Conservation (phyloP, 495 filamentous ascomycete species). For the Penicillium desertorum region DNA sequence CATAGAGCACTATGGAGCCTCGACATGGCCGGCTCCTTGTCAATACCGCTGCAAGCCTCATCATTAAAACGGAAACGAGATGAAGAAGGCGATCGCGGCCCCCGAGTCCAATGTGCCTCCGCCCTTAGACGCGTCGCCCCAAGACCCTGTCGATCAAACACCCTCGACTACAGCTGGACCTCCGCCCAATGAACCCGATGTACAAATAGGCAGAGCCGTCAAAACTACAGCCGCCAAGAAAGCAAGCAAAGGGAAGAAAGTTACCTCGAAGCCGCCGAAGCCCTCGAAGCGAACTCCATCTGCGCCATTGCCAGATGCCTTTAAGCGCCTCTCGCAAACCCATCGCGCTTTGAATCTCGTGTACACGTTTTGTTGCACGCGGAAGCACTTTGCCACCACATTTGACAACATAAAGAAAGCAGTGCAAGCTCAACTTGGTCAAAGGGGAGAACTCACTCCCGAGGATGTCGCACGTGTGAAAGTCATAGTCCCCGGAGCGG, state of each 20-base stretch:
- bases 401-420: constrained; percentile 82
- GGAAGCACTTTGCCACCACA: constrained; percentile 88
- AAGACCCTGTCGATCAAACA: constrained; percentile 1
- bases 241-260: constrained; percentile 11
- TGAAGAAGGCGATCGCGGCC: constrained; percentile 7
- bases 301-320: constrained; percentile 69
- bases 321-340: constrained; percentile 70
- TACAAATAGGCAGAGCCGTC: constrained; percentile 1
- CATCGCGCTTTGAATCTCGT: constrained; percentile 88
- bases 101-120: neutral
- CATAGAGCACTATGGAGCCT: constrained; percentile 29
- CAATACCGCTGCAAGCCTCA: neutral
- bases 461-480: constrained; percentile 83
- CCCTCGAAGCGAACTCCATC: constrained; percentile 31
- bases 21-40: constrained; percentile 27
- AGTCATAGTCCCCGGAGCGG: constrained; percentile 68
- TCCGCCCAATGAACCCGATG: neutral
- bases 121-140: constrained; percentile 24
- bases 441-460: constrained; percentile 56
- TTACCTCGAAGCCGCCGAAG: constrained; percentile 11
- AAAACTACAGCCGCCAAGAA: constrained; percentile 11
- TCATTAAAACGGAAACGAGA: constrained; percentile 25
- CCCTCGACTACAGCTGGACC: neutral
- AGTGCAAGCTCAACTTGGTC: constrained; percentile 77
- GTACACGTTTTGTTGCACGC: constrained; percentile 90